phyloP scores from a whole-genome alignment of 2,329 filamentous ascomycete species.

The Colletotrichum zoysiae region DNA sequence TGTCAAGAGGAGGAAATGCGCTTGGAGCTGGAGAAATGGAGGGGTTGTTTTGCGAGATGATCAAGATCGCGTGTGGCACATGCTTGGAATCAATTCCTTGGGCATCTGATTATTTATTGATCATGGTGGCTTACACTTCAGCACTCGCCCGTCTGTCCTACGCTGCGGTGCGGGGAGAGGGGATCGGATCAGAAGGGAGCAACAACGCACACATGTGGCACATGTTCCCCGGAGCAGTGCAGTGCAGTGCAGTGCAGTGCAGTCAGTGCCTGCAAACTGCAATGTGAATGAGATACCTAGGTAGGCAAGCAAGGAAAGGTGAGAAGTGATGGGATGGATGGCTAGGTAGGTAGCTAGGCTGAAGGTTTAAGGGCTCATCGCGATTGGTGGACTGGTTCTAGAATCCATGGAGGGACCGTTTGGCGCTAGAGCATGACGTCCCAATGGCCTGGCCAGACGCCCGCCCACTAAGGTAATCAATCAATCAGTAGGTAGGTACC shows the following conservation, averaged over 20 bases:
- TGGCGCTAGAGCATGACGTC: constrained; percentile 39
- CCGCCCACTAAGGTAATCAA: too few relatives aligned
- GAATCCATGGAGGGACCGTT: constrained; percentile 31
- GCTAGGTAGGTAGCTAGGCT: background rate
- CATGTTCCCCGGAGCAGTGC: constrained; percentile 8
- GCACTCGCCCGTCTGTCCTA: background rate
- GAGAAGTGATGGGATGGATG: constrained; percentile 38
- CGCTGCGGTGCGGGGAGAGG: background rate
- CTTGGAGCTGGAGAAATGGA: constrained; percentile 16
- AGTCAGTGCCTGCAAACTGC: constrained; percentile 12
- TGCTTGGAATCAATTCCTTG: constrained; percentile 11
- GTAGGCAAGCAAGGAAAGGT: constrained; percentile 26
- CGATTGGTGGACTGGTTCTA: constrained; percentile 35
- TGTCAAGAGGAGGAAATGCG: background rate
- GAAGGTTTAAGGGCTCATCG: too few relatives aligned
- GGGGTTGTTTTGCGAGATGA: constrained; percentile 22
- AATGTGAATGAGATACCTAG: constrained; percentile 26
- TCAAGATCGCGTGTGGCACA: constrained; percentile 25
- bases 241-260: too few relatives aligned
- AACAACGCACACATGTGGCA: constrained; percentile 13
- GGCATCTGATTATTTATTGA: constrained; percentile 9
- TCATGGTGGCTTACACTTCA: background rate
- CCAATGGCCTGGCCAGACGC: constrained; percentile 5
- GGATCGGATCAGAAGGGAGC: constrained; percentile 6
- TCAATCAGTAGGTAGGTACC: background rate